Base-by-base conservation (phyloP, 2,329 filamentous ascomycete species). In the Karstenula rhodostoma region DNA sequence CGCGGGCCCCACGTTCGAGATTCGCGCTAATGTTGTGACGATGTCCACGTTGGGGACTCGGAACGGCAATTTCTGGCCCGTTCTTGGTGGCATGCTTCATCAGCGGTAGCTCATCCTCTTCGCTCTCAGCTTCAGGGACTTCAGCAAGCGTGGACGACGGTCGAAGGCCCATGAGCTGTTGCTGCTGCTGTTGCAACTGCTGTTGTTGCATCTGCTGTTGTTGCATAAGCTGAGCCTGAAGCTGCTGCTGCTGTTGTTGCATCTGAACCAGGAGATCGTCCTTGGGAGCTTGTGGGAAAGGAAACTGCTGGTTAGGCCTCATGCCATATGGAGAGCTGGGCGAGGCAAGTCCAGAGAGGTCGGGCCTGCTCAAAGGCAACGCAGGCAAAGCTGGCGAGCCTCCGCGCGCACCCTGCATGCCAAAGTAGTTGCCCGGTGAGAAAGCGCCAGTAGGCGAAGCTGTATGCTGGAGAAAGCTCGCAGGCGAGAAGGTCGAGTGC, bases 1-100 rank as follows among this genome's bases (percentile, higher is more conserved):
- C 91, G 52, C 95, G 90, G 58, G 96, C 90, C 67, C 95, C 93
- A 63, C 89, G 90, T 74, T 97, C 93, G 25, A 96, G 84, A 48
- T 88, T 92, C 64, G 89, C 86, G 70, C 90, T 93, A 43, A 92
- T 84, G 67, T 93, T 93, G 68, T 94, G 90, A 58, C 84, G 84
- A 75, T 89, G 86, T 40, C 84, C 84, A 25, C 72, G 58, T 66
- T 84, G 83, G 59, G 87, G 87, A 53, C 83, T 88, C 10, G 87
- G 87, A 49, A 87, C 83, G 27, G 83, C 84, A 67, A 89, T 87
- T 58, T 86, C 83, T 42, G 84, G 75, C 69, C 72, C 62, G 76
- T 80, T 67, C 75, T 81, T 66, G 49, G 63, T 57, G 53, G 67
- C 67, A 66, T 74, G 68, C 58, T 83, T 78, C 68, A 82, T 65